Conservation (phyloP, 2,329 filamentous ascomycete genomes). For the Thelonectria olida region DNA sequence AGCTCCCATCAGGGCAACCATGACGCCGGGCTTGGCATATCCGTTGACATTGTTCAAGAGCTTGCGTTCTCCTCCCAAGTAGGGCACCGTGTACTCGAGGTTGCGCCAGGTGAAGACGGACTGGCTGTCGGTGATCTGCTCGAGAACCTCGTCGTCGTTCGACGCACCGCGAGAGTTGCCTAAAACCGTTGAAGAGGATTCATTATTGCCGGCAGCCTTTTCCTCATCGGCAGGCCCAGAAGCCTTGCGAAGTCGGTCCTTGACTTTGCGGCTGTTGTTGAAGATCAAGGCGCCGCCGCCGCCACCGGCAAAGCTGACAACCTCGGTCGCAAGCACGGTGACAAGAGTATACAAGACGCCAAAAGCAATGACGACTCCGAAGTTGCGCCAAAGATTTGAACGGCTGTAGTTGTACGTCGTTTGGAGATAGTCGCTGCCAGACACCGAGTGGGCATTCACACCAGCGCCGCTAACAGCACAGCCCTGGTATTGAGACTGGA, state of each 20-base stretch:
- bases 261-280: constrained; percentile 54
- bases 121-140: not conserved
- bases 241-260: not conserved
- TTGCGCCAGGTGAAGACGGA: not conserved
- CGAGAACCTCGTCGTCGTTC: not conserved
- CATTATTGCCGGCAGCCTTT: not conserved
- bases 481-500: constrained; percentile 54
- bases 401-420: constrained; percentile 13
- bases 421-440: constrained; percentile 3
- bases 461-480: constrained; percentile 57
- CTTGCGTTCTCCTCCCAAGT: constrained; percentile 38
- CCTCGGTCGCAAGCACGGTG: constrained; percentile 13
- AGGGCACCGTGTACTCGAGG: constrained; percentile 74
- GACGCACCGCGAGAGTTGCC: not conserved
- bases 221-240: not conserved
- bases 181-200: not conserved
- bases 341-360: constrained; percentile 11
- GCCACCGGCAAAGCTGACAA: constrained; percentile 21
- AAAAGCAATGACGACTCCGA: constrained; percentile 18
- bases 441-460: constrained; percentile 44
- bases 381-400: constrained; percentile 23
- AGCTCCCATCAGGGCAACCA: constrained; percentile 83
- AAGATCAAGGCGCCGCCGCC: constrained; percentile 68
- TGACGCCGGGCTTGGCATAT: constrained; percentile 80
- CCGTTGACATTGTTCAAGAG: constrained; percentile 66